Conservation (phyloP, 78 protist genomes). For the Emiliania huxleyi region DNA sequence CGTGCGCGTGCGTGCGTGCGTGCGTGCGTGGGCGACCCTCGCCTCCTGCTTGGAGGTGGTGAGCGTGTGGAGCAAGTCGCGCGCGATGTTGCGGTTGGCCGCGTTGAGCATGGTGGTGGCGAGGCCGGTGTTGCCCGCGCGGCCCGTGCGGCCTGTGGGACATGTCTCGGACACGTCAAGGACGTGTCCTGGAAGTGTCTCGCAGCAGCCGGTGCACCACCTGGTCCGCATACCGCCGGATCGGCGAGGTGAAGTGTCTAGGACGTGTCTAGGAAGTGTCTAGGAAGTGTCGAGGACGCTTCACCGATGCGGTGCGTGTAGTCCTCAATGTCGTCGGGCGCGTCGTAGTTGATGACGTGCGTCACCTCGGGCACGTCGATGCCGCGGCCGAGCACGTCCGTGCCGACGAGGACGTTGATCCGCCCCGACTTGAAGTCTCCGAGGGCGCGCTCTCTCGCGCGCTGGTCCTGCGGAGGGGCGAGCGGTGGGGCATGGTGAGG, state of each 20-base stretch:
- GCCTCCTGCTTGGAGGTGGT: constrained; percentile 10
- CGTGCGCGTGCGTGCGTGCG: too few species aligned
- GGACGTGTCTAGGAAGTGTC: too few species aligned
- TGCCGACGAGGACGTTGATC: constrained; percentile 30
- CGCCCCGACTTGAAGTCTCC: neutral
- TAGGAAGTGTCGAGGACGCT: too few species aligned
- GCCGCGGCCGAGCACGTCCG: constrained; percentile 94
- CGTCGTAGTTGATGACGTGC: constrained; percentile 96
- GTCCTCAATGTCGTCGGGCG: constrained; percentile 86
- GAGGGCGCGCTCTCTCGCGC: constrained; percentile 91
- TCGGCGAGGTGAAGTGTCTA: constrained; percentile 99
- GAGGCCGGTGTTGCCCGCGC: constrained; percentile 32
- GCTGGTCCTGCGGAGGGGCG: constrained; percentile 77
- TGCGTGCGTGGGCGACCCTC: neutral
- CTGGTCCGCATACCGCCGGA: constrained; percentile 78
- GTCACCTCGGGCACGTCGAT: constrained; percentile 74
- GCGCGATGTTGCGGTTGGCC: constrained; percentile 33
- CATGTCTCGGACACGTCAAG: too few species aligned
- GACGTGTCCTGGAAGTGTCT: too few species aligned
- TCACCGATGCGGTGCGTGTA: constrained; percentile 98
- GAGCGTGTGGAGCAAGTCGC: constrained; percentile 57
- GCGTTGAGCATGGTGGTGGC: neutral
- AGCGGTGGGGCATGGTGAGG: too few species aligned
- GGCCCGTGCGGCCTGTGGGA: constrained; percentile 95
- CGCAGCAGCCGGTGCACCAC: constrained; percentile 48